A percentile compares a stretch with the other conserved stretches of the same genome.
Evolutionary conservation across 441 rosid species (phyloP).

Genomic region (Adansonia rubrostipa): DNA sequence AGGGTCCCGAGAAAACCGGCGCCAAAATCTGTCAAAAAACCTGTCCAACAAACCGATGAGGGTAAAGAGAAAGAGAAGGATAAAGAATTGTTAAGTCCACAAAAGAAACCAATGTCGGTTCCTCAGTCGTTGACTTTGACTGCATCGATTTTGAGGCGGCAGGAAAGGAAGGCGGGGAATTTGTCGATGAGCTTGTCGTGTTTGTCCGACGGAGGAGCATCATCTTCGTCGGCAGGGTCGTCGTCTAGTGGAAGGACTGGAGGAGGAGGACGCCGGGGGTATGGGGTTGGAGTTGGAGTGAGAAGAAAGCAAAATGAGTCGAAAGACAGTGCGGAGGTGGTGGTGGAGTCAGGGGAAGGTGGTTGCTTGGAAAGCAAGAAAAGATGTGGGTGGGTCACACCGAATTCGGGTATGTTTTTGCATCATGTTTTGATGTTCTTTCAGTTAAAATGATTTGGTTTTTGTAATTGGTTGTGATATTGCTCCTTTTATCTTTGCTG

Average conservation of each 20-base stretch:
- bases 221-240: conserved; percentile 55
- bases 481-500: background rate
- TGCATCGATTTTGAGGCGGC: conserved; percentile 48
- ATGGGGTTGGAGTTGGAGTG: conserved; percentile 28
- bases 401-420: conserved; percentile 45
- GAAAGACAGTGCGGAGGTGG: conserved; percentile 27
- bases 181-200: conserved; percentile 50
- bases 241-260: conserved; percentile 45
- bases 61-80: conserved; percentile 23
- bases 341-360: conserved; percentile 26
- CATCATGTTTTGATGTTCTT: background rate
- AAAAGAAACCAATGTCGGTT: conserved; percentile 12
- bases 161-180: conserved; percentile 34
- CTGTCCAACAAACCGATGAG: conserved; percentile 23
- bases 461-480: background rate
- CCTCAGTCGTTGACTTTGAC: conserved; percentile 33
- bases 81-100: conserved; percentile 33
- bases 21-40: conserved; percentile 43
- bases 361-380: conserved; percentile 48
- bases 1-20: conserved; percentile 48
- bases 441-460: background rate
- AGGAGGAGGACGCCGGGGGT: conserved; percentile 27
- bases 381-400: conserved; percentile 62
- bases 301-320: conserved; percentile 44
- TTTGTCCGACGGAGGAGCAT: conserved; percentile 48